Evolutionary conservation across 1,284 basidiomycete species (phyloP).

Genomic region (Thecaphora thlaspeos): DNA sequence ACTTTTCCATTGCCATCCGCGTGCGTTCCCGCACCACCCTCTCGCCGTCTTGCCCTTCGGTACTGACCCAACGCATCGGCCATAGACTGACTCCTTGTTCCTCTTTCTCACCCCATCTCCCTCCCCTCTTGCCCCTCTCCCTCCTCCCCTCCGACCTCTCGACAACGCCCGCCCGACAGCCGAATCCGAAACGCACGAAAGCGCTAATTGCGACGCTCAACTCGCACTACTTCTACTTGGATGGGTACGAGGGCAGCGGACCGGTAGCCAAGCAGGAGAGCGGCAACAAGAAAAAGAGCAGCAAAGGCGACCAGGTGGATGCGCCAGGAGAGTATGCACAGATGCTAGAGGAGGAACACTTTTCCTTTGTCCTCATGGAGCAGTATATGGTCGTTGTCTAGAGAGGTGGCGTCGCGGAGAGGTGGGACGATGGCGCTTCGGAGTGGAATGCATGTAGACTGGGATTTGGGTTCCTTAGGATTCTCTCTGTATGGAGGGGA

Average conservation of each 20-base stretch:
- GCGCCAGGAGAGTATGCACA: constrained; percentile 54
- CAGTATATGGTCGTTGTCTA: constrained; percentile 41
- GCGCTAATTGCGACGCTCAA: constrained; percentile 75
- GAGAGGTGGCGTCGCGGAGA: too few relatives aligned
- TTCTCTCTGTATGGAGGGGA: too few relatives aligned
- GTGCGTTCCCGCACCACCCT: too few relatives aligned
- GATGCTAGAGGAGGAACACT: constrained; percentile 53
- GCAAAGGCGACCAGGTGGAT: constrained; percentile 17
- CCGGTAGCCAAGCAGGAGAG: neutral
- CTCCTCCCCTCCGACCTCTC: neutral
- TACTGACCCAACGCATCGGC: too few relatives aligned
- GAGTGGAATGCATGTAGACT: too few relatives aligned
- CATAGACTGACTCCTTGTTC: too few relatives aligned
- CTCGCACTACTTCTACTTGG: constrained; percentile 76
- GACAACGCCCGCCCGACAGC: too few relatives aligned
- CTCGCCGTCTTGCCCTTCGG: too few relatives aligned
- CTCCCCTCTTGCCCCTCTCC: constrained; percentile 16
- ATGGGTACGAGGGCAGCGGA: constrained; percentile 59
- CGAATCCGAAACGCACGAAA: constrained; percentile 75
- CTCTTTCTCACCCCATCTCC: too few relatives aligned
- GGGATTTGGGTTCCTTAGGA: too few relatives aligned
- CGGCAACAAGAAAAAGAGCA: constrained; percentile 10
- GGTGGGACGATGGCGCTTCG: too few relatives aligned
- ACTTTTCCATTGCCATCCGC: constrained; percentile 71
- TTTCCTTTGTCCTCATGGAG: constrained; percentile 52